Evolutionary conservation across 768 basidiomycete species (phyloP).

Genomic region (Suillus bovinus): DNA sequence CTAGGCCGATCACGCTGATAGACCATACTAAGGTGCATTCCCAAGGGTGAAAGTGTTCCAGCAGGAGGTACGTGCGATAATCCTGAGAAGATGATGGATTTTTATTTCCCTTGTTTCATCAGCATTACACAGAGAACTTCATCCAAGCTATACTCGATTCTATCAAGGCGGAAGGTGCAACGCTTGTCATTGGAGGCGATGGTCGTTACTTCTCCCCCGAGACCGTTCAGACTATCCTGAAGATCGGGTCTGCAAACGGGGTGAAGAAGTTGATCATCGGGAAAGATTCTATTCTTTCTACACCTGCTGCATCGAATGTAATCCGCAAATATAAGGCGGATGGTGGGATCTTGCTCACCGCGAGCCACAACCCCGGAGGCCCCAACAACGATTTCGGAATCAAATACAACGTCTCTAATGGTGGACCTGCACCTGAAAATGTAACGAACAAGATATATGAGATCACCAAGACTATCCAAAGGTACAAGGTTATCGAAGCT

Average conservation of each 20-base stretch:
- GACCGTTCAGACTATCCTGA: conserved; percentile 88
- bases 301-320: conserved; percentile 94
- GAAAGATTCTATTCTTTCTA: conserved; percentile 89
- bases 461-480: conserved; percentile 81
- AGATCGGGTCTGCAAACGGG: conserved; percentile 92
- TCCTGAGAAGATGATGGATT: conserved; percentile 14
- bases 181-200: conserved; percentile 95
- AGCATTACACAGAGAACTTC: conserved; percentile 99
- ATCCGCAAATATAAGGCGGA: conserved; percentile 96
- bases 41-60: conserved; percentile 96
- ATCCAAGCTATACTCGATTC: conserved; percentile 92
- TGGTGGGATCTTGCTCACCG: conserved; percentile 96
- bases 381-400: conserved; percentile 99
- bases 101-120: conserved; percentile 12
- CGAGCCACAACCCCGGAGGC: conserved; percentile 97
- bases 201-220: conserved; percentile 91
- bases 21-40: conserved; percentile 22
- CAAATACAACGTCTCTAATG: conserved; percentile 98
- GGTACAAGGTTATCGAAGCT: conserved; percentile 83
- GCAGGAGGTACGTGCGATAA: conserved; percentile 66
- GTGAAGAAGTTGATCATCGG: conserved; percentile 92
- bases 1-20: conserved; percentile 13
- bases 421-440: conserved; percentile 94
- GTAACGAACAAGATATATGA: conserved; percentile 97
- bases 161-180: conserved; percentile 75